phyloP scores from a whole-genome alignment of 208 protist genomes.

The Vickermania ingenoplastis region DNA sequence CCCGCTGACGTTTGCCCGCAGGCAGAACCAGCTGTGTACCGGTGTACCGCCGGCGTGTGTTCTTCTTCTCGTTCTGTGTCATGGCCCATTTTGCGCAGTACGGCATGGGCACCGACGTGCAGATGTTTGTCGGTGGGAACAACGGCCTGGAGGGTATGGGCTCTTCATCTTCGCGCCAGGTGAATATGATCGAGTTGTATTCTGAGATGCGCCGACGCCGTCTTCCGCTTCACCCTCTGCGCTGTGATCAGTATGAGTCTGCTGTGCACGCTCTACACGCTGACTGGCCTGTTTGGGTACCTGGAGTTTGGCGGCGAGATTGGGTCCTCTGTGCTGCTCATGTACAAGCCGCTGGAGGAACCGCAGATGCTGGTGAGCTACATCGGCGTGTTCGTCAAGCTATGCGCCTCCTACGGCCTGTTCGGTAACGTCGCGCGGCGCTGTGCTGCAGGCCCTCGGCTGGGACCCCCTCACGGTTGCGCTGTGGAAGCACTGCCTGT shows the following conservation, averaged over 20 bases:
- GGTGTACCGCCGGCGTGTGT: conserved; percentile 42
- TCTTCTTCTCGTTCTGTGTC: conserved; percentile 56
- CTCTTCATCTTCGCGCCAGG: conserved; percentile 75
- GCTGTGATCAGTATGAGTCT: conserved; percentile 35
- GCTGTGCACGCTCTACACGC: conserved; percentile 56
- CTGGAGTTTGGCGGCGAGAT: conserved; percentile 57
- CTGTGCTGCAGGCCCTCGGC: conserved; percentile 22
- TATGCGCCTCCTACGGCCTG: conserved; percentile 42
- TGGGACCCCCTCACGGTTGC: conserved; percentile 33
- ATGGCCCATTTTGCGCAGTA: conserved; percentile 46
- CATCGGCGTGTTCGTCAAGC: conserved; percentile 43
- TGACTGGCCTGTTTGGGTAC: conserved; percentile 65
- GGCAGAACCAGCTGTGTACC: conserved; percentile 68
- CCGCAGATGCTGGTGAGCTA: conserved; percentile 30
- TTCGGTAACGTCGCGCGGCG: conserved; percentile 29
- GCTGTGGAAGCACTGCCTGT: conserved; percentile 34
- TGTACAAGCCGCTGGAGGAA: conserved; percentile 28
- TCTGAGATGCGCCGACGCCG: conserved; percentile 27
- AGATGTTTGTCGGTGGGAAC: conserved; percentile 36
- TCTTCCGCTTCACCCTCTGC: conserved; percentile 35
- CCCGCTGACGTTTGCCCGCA: conserved; percentile 56
- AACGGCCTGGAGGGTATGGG: conserved; percentile 40
- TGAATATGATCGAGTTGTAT: conserved; percentile 47
- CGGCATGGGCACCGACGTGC: conserved; percentile 21
- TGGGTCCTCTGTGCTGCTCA: conserved; percentile 29